A percentile compares a stretch with the other conserved stretches of the same genome.
Conservation (phyloP, 495 filamentous ascomycete genomes). For the Penicillium waksmanii region DNA sequence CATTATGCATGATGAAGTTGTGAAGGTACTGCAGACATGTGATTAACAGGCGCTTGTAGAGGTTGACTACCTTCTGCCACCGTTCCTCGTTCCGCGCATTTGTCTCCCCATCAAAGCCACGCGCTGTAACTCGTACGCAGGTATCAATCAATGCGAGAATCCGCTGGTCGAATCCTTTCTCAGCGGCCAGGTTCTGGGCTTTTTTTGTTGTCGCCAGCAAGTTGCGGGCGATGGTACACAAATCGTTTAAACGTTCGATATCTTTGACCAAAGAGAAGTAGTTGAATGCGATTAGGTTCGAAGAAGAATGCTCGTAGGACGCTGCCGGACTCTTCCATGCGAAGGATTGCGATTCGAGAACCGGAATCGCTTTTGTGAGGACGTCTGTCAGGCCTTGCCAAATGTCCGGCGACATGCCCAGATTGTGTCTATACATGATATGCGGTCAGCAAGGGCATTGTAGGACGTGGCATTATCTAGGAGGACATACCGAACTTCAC, state of each 20-base stretch:
- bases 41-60: constrained; percentile 84
- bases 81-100: constrained; percentile 65
- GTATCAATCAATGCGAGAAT: constrained; percentile 82
- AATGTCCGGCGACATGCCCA: constrained; percentile 62
- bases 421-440: constrained; percentile 38
- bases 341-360: constrained; percentile 64
- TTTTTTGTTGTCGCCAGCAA: constrained; percentile 79
- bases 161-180: constrained; percentile 76
- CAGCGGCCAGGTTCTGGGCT: constrained; percentile 84
- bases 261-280: constrained; percentile 76
- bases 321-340: constrained; percentile 61
- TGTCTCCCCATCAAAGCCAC: constrained; percentile 84
- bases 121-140: constrained; percentile 84
- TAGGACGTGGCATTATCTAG: not conserved
- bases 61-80: constrained; percentile 74
- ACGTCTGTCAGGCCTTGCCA: constrained; percentile 71
- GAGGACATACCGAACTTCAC: constrained; percentile 47
- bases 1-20: constrained; percentile 90
- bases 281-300: constrained; percentile 78
- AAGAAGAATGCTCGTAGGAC: constrained; percentile 58
- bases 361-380: constrained; percentile 62
- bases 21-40: constrained; percentile 89
- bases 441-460: constrained; percentile 15
- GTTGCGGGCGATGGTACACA: constrained; percentile 84
- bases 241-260: constrained; percentile 79